phyloP scores from a whole-genome alignment of 2,329 filamentous ascomycete genomes.

The Botrytis cinerea region DNA sequence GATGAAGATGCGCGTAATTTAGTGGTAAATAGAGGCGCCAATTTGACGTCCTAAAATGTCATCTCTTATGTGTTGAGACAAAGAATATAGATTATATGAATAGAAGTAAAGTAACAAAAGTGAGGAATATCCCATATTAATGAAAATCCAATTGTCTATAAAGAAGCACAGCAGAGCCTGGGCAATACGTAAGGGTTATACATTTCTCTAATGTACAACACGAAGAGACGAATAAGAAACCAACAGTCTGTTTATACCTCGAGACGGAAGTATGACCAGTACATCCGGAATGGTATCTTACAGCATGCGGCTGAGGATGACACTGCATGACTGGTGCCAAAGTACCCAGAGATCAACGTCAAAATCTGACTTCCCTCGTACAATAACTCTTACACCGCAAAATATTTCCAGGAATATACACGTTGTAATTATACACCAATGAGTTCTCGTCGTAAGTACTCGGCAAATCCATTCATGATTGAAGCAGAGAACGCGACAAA shows the following conservation, averaged over 20 bases:
- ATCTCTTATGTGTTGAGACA: not conserved
- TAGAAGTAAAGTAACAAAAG: not conserved
- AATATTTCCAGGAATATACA: not conserved
- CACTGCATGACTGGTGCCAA: slow-evolving; percentile 1
- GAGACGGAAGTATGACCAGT: not conserved
- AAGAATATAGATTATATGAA: not conserved
- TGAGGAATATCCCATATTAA: not conserved
- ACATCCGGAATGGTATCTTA: not conserved
- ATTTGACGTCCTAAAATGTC: not conserved
- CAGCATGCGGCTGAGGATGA: not conserved
- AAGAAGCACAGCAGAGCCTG: not conserved
- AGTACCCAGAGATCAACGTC: not conserved
- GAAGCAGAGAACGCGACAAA: slow-evolving; percentile 62
- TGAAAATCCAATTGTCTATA: not conserved
- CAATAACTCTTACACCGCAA: slow-evolving; percentile 14
- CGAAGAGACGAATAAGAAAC: not conserved
- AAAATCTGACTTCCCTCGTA: not conserved
- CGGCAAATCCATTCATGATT: slow-evolving; percentile 56
- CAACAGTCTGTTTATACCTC: not conserved
- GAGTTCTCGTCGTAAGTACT: slow-evolving; percentile 49
- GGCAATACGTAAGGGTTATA: not conserved
- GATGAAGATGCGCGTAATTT: not conserved
- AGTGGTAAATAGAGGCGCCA: not conserved
- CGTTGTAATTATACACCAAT: slow-evolving; percentile 17
- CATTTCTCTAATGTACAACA: not conserved